A percentile compares a stretch with the other conserved stretches of the same genome.
phyloP scores from a whole-genome alignment of 257 asterid genomes.

The Salvia splendens region DNA sequence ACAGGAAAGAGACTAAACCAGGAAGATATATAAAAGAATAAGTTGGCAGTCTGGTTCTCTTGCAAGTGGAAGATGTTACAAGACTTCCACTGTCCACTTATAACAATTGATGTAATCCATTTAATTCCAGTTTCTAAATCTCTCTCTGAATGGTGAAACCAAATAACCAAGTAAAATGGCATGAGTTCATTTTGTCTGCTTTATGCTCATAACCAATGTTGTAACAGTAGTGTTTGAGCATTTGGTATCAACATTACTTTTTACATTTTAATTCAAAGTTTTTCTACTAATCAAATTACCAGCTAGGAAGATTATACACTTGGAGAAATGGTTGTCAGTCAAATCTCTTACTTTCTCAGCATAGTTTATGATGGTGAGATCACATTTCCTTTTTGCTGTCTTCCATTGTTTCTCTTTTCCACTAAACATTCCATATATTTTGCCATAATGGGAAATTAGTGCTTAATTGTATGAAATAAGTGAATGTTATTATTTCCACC shows the following conservation, averaged over 20 bases:
- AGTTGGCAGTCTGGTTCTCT: conserved; percentile 27
- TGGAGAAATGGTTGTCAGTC: too few relatives aligned
- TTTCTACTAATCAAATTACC: background rate
- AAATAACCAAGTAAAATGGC: background rate
- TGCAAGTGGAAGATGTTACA: conserved; percentile 49
- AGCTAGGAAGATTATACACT: too few relatives aligned
- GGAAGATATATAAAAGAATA: conserved; percentile 21
- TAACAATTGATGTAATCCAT: conserved; percentile 9
- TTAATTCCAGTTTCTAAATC: background rate
- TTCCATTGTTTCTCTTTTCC: conserved; percentile 27
- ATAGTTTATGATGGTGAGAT: conserved; percentile 23
- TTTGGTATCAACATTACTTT: conserved; percentile 11
- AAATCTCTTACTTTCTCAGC: too few relatives aligned
- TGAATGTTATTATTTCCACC: conserved; percentile 28
- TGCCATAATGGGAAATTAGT: conserved; percentile 27
- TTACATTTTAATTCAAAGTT: background rate
- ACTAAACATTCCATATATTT: background rate
- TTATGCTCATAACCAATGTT: conserved; percentile 14
- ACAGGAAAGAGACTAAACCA: conserved; percentile 22
- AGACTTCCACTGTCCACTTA: conserved; percentile 47
- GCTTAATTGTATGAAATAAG: conserved; percentile 34
- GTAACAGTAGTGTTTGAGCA: background rate
- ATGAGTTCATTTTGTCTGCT: background rate
- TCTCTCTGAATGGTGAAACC: conserved; percentile 16
- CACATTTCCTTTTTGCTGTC: conserved; percentile 26